Base-by-base conservation (phyloP, 2,329 filamentous ascomycete species). In the Ceratocystis cacaofunesta region DNA sequence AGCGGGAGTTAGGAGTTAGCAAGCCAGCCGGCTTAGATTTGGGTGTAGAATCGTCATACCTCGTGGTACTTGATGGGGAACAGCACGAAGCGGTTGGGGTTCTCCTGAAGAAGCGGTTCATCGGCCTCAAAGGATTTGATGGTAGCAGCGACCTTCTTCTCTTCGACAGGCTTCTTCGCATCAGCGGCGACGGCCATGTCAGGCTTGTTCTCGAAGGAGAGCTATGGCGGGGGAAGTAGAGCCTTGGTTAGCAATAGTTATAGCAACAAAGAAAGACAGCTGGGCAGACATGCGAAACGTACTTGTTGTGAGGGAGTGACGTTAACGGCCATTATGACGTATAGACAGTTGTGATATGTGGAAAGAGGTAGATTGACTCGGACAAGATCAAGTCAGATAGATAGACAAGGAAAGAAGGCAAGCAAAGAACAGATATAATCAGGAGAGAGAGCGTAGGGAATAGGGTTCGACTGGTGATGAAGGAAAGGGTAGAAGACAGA, bases 51-150 rank as follows among this genome's bases (percentile, higher is more conserved):
- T 62, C 12, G 52, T 83, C 90, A 78, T 79, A 96, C 92, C 87
- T 97, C 92, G 73, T 97, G 92, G 79, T 97, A 96, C 82, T 96
- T 96, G 77, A 99, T 96, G 70, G 94, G 94, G 79, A 99, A 99
- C 69, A 99, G 83, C 67, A 99, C 94, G 73, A 99, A 99, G 72
- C 94, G 89, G 71, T 95, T 85, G 69, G 91, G 88, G 79, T 99
- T 99, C 79, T 97, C 94, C 75, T 91, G 88, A 5, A 99, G 85
- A 63, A 99, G 82, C 66, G 94, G 94, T 82, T 99, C 94, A 66
- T 91, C 83, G 66, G 82, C 82, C 77, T 96, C 90, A 62, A 88
- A 81, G 32, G 82, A 71, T 77, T 87, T 87, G 74, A 85, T 79
- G 25, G 77, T 77, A 50, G 81, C 70, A 63, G 80, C 75, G 69